Evolutionary conservation across 257 asterid genomes (phyloP).

Genomic region (Solanum gandarillasii): DNA sequence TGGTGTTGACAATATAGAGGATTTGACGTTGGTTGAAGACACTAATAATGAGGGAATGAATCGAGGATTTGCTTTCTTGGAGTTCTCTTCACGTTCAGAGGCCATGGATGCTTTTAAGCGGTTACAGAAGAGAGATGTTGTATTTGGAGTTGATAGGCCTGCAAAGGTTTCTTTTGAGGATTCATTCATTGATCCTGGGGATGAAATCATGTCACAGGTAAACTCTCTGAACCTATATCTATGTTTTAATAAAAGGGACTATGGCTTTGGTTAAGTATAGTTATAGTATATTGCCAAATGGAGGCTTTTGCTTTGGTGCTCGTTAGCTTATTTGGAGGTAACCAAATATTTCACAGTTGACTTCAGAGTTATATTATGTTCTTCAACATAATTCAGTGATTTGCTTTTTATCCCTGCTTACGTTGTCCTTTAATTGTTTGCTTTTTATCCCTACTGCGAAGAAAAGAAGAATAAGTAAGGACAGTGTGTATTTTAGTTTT

Average conservation of each 20-base stretch:
- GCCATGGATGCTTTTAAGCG: slow-evolving; percentile 99
- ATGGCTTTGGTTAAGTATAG: background rate
- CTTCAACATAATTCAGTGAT: background rate
- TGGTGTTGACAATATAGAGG: slow-evolving; percentile 74
- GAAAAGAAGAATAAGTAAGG: background rate
- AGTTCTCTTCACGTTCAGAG: slow-evolving; percentile 83
- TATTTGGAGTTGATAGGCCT: slow-evolving; percentile 86
- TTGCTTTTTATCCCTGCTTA: background rate
- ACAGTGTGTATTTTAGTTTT: background rate
- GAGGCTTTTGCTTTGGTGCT: background rate
- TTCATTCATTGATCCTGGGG: slow-evolving; percentile 95
- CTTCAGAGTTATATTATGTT: background rate
- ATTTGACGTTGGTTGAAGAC: slow-evolving; percentile 89
- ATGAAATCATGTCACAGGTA: slow-evolving; percentile 99
- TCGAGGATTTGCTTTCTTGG: slow-evolving; percentile 92
- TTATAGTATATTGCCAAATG: background rate
- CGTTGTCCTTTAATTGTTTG: background rate
- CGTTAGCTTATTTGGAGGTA: background rate
- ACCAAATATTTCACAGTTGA: background rate
- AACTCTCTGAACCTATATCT: slow-evolving; percentile 9
- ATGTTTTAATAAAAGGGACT: background rate
- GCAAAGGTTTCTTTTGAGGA: slow-evolving; percentile 98
- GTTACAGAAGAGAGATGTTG: slow-evolving; percentile 79
- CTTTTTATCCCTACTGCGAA: background rate
- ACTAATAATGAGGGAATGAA: slow-evolving; percentile 61